Percentiles rank a stretch among this genome's conserved stretches.
Evolutionary conservation across 2,329 filamentous ascomycete genomes (phyloP).

Genomic region (Laburnicola sp.): DNA sequence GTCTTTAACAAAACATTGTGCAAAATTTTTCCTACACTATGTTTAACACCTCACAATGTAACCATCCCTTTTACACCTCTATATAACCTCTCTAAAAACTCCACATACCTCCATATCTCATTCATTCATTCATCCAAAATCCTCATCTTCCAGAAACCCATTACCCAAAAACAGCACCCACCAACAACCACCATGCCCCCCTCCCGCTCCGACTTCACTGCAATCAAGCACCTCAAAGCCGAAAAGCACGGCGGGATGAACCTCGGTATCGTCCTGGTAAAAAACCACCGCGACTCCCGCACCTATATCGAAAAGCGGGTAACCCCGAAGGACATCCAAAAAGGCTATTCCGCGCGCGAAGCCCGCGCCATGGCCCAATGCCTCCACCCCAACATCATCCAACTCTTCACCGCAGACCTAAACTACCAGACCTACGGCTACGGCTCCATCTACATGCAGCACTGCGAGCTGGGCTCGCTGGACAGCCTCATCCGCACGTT

Average conservation of each 20-base stretch:
- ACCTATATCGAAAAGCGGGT: constrained; percentile 14
- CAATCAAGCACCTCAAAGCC: background rate
- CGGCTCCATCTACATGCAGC: constrained; percentile 16
- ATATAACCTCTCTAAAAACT: too few species aligned
- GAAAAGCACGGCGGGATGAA: background rate
- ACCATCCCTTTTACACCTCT: too few species aligned
- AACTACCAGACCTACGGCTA: background rate
- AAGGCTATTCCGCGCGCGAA: constrained; percentile 11
- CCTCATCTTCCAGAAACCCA: too few species aligned
- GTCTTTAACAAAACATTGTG: too few species aligned
- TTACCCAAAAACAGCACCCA: too few species aligned
- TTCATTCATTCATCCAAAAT: too few species aligned
- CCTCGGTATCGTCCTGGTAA: constrained; percentile 1
- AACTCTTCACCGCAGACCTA: background rate
- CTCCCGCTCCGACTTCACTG: background rate
- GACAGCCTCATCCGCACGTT: constrained; percentile 12
- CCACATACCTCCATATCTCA: too few species aligned
- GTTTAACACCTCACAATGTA: too few species aligned
- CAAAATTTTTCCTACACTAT: too few species aligned
- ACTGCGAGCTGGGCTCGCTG: constrained; percentile 21
- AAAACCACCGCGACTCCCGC: background rate
- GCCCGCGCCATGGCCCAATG: constrained; percentile 3
- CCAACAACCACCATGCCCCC: too few species aligned
- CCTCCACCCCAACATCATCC: constrained; percentile 8
- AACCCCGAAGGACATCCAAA: background rate